Evolutionary conservation across 1,284 basidiomycete genomes (phyloP), one percentile per base, ranked within the genome.

Genomic region (Pyrrhoderma lamaoense): DNA sequence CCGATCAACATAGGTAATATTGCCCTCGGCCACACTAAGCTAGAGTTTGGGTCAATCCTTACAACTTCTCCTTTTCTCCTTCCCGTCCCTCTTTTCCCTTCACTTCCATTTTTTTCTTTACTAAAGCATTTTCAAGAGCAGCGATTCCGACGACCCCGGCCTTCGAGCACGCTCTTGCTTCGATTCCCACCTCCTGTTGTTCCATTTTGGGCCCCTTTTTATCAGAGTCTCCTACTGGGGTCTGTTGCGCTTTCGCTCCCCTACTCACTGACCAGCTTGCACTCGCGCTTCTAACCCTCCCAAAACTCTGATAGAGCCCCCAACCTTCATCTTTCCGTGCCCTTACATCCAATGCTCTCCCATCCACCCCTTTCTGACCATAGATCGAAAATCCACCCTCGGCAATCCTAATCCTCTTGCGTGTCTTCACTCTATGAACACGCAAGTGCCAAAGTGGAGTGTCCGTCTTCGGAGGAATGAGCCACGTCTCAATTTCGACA

Each of bases 301-400:
- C 16, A 14, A 31, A 31, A 11, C 27, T 31, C 60, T 76, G 75
- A 35, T 68, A 64, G 11, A 72, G 76, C 3, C 78, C 79, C 56
- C 74, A 75, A 19, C 60, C 69, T 57, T 75, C 72, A 9, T 65
- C 69, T 0, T 57, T 56, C 2, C 59, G 42, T n/a, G 44, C 52
- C 61, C 66, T 52, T 2, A 74, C 70, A 48, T 74, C 75, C 27
- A 89, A 65, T 1, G 81, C 78, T 23, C 85, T 68, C 9, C 78
- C 80, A 60, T 85, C 76, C 7, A 5, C 27, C 42, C 65, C 64
- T 3, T 79, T 70, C 64, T 87, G 86, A 0, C 84, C 85, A 60
- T 85, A 82, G 19, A 84, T 78, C 40, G 84, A 78, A 64, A 80
- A 89, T 1, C 77, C 84, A 7, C 81, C 85, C 62, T 89, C 85